Percentiles rank a stretch among this genome's conserved stretches.
Conservation (phyloP, 495 filamentous ascomycete genomes). For the Xeromyces bisporus region DNA sequence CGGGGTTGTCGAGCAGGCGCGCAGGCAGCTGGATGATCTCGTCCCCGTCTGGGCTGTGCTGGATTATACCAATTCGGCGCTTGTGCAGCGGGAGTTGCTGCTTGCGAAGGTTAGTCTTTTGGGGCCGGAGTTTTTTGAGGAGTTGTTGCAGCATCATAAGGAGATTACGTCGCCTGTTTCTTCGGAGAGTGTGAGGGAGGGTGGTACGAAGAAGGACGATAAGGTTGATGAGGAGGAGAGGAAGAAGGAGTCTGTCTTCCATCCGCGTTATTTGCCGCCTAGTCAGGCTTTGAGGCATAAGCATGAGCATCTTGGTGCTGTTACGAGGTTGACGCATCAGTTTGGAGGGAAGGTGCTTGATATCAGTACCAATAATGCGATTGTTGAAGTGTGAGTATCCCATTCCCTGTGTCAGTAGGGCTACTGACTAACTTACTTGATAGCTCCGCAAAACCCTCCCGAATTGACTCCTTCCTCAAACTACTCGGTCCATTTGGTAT, state of each 20-base stretch:
- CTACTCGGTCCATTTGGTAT: slow-evolving; percentile 91
- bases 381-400: slow-evolving; percentile 80
- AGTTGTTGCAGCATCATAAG: slow-evolving; percentile 84
- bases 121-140: slow-evolving; percentile 94
- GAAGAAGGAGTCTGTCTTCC: slow-evolving; percentile 38
- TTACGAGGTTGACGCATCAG: slow-evolving; percentile 91
- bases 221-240: slow-evolving; percentile 17
- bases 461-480: slow-evolving; percentile 97
- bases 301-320: slow-evolving; percentile 87
- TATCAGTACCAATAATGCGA: slow-evolving; percentile 95
- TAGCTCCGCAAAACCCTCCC: slow-evolving; percentile 78
- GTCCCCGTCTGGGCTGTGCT: slow-evolving; percentile 97
- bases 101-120: slow-evolving; percentile 94
- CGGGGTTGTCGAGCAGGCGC: slow-evolving; percentile 93
- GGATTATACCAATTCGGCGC: slow-evolving; percentile 79
- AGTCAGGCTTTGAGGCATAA: slow-evolving; percentile 87
- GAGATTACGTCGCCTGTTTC: slow-evolving; percentile 41
- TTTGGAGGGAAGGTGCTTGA: slow-evolving; percentile 95
- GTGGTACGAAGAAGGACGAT: slow-evolving; percentile 15
- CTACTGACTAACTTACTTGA: background rate
- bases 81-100: slow-evolving; percentile 91
- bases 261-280: slow-evolving; percentile 66
- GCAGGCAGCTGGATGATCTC: slow-evolving; percentile 86
- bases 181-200: no score
- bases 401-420: no score